These are phyloP conservation scores for Saccharomycopsis hybrid DNA, from an alignment of 1,139 yeast genomes.

Conservation along the genomic window DNA sequence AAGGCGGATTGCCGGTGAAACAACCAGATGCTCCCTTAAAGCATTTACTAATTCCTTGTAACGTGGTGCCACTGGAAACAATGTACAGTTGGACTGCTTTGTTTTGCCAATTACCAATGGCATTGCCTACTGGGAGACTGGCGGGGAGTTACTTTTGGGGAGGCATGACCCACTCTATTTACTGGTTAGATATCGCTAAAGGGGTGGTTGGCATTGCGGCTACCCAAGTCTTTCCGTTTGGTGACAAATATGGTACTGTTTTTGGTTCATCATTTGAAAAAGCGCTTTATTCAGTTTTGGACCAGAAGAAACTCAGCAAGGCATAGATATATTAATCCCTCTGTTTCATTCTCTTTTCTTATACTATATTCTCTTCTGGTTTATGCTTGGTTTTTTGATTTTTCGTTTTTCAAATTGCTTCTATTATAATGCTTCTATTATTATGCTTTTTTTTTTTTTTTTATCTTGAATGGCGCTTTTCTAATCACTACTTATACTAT, in stretches of 20 bases:
- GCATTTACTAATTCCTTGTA: slow-evolving; percentile 10
- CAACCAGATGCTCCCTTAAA: slow-evolving; percentile 17
- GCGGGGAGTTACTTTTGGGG: slow-evolving; percentile 32
- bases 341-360: not conserved
- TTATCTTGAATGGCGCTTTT: no score
- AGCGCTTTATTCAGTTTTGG: slow-evolving; percentile 23
- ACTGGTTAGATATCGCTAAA: slow-evolving; percentile 32
- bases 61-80: slow-evolving; percentile 12
- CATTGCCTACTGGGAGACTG: slow-evolving; percentile 30
- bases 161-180: slow-evolving; percentile 32
- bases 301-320: no score
- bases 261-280: slow-evolving; percentile 25
- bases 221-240: slow-evolving; percentile 30
- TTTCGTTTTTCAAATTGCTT: not conserved
- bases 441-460: no score
- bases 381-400: not conserved
- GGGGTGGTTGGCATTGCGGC: slow-evolving; percentile 32
- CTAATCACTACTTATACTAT: no score
- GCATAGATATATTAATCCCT: not conserved
- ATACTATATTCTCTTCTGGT: not conserved
- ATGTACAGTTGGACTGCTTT: slow-evolving; percentile 21
- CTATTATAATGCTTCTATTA: not conserved
- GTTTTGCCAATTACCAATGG: slow-evolving; percentile 19
- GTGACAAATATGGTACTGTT: slow-evolving; percentile 22
- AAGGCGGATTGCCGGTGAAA: slow-evolving; percentile 16